Evolutionary conservation across 129 eudicot species (phyloP), one percentile per base, ranked within the genome.

Genomic region (Escallonia herrerae): DNA sequence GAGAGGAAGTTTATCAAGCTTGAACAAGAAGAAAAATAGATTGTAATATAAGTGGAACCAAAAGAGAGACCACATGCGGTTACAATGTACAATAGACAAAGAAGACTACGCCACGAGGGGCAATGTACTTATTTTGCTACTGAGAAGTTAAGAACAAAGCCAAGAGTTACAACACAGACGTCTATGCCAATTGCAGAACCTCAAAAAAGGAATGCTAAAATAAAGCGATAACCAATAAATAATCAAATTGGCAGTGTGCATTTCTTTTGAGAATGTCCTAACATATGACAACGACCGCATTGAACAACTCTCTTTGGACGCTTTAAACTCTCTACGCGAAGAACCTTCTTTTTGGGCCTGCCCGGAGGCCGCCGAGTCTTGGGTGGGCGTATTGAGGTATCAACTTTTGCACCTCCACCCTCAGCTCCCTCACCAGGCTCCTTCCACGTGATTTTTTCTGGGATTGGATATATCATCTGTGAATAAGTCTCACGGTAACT

Each of bases 281-380:
- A 66, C 99, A 94, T 83, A 76, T 84, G 99, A 69, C 99, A 94
- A 13, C 97, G 93, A 11, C 99, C 99, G 72, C 99, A 94, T 78
- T 94, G 99, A 68, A 94, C 99, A 12, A 94, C 80, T 62, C 95
- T 76, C 59, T 94, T 94, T 4, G 99, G 97, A 33, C 99, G 85
- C 74, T 86, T 94, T 49, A 94, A 84, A 61, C 89, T 94, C 87
- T 94, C 99, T 1, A 94, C 76, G 5, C 99, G 80, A 56, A 87
- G 84, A 73, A 94, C 88, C 85, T 94, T 94, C 88, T 89, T 94
- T 67, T 94, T 94, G 5, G 99, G 99, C 70, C 99, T 72, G 3
- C 99, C 99, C 0, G 99, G 99, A 14, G 97, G 99, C 76, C 99
- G 76, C 3, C 99, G 93, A 38, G 87, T 94, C 66, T 84, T 89